Conservation (phyloP, 129 eudicot genomes). For the Scalesia atractyloides region DNA sequence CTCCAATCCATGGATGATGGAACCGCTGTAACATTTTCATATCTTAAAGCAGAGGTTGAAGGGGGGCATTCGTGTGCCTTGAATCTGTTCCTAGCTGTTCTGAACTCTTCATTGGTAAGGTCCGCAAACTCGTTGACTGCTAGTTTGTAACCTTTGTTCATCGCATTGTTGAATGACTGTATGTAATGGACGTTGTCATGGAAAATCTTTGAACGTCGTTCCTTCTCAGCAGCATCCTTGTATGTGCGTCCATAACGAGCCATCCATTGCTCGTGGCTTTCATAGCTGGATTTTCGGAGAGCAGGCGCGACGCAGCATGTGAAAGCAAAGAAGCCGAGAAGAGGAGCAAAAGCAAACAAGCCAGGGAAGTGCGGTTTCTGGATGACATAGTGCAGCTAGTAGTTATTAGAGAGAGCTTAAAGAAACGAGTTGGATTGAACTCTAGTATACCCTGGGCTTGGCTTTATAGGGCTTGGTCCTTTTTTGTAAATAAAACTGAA, state of each 20-base stretch:
- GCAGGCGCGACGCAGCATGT: slow-evolving; percentile 22
- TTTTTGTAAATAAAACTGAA: neutral
- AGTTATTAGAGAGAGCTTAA: slow-evolving; percentile 20
- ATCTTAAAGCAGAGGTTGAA: slow-evolving; percentile 21
- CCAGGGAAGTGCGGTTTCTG: slow-evolving; percentile 4
- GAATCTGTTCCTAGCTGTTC: slow-evolving; percentile 27
- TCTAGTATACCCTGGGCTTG: neutral
- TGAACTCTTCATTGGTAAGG: slow-evolving; percentile 42
- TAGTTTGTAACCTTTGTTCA: slow-evolving; percentile 29
- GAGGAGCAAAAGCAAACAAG: slow-evolving; percentile 23
- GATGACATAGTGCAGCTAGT: slow-evolving; percentile 22
- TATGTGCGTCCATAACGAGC: slow-evolving; percentile 38
- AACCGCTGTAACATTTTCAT: slow-evolving; percentile 31
- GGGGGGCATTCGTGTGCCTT: slow-evolving; percentile 29
- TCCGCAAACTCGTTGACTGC: slow-evolving; percentile 41
- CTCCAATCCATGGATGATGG: slow-evolving; percentile 46
- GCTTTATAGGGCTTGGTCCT: slow-evolving; percentile 1
- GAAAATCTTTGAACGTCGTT: slow-evolving; percentile 30
- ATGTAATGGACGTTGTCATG: slow-evolving; percentile 34
- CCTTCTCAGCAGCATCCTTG: slow-evolving; percentile 35
- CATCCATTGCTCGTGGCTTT: slow-evolving; percentile 44
- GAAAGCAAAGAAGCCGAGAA: slow-evolving; percentile 27
- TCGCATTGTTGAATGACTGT: slow-evolving; percentile 36
- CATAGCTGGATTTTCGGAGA: slow-evolving; percentile 19
- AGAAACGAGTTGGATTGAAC: slow-evolving; percentile 8